phyloP scores from a whole-genome alignment of 768 basidiomycete species.

The Podaxis mareebaensis region DNA sequence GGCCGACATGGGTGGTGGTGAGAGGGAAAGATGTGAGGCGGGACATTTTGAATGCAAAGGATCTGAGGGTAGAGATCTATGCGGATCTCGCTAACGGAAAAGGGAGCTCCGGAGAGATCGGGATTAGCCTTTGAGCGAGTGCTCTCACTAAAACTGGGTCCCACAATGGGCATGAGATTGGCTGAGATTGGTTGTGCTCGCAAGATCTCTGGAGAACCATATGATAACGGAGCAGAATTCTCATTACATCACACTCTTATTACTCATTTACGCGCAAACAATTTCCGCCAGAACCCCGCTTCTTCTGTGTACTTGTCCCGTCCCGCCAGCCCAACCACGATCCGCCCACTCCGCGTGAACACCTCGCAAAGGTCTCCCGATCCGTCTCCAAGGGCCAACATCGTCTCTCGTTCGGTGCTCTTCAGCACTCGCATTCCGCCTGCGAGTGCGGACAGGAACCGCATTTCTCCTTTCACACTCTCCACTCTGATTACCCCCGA shows the following conservation, averaged over 20 bases:
- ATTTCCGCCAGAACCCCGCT: slow-evolving; percentile 41
- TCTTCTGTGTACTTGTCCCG: slow-evolving; percentile 35
- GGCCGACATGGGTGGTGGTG: slow-evolving; percentile 24
- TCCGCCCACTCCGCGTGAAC: slow-evolving; percentile 34
- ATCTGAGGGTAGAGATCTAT: slow-evolving; percentile 10
- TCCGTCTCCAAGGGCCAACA: slow-evolving; percentile 20
- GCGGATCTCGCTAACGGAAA: slow-evolving; percentile 13
- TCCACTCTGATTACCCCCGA: slow-evolving; percentile 37
- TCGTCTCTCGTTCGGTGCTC: slow-evolving; percentile 34
- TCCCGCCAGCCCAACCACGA: slow-evolving; percentile 45
- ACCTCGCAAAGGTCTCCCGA: slow-evolving; percentile 42
- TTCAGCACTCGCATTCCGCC: slow-evolving; percentile 33
- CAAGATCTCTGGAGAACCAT: slow-evolving; percentile 10
- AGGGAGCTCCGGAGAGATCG: slow-evolving; percentile 22
- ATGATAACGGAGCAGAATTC: not conserved
- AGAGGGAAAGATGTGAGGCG: slow-evolving; percentile 13
- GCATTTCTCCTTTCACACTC: slow-evolving; percentile 31
- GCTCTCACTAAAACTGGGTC: slow-evolving; percentile 1
- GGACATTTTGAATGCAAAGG: slow-evolving; percentile 24
- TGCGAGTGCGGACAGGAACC: slow-evolving; percentile 35
- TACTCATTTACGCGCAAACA: slow-evolving; percentile 23
- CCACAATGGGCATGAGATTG: too few species aligned
- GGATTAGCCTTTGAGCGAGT: slow-evolving; percentile 13
- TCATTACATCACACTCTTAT: slow-evolving; percentile 5
- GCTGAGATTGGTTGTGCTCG: not conserved